Conservation (phyloP, 441 rosid genomes). For the Daphne laureola region DNA sequence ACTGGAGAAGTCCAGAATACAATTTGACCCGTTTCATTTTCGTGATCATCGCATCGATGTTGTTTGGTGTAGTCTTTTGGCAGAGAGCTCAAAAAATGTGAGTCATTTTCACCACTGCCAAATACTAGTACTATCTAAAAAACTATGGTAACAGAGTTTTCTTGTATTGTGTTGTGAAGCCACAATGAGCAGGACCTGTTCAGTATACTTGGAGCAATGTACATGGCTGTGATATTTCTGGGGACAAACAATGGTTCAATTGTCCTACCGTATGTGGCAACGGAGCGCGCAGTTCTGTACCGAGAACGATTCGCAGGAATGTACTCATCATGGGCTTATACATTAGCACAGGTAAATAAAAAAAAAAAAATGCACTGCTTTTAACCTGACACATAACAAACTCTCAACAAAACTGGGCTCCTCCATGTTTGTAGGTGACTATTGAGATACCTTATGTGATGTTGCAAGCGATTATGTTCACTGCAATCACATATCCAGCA, state of each 20-base stretch:
- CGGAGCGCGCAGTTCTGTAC: conserved; percentile 46
- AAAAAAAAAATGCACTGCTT: neutral
- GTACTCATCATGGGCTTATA: conserved; percentile 62
- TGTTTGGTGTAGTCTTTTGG: conserved; percentile 56
- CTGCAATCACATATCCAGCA: conserved; percentile 36
- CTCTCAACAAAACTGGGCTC: no score
- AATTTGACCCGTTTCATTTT: conserved; percentile 44
- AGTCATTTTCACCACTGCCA: conserved; percentile 9
- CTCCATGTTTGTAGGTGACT: conserved; percentile 23
- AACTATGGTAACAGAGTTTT: neutral
- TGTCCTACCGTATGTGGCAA: conserved; percentile 38
- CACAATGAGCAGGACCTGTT: conserved; percentile 52
- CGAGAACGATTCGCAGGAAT: conserved; percentile 68
- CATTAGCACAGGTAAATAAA: conserved; percentile 49
- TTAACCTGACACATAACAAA: neutral
- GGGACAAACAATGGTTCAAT: conserved; percentile 55
- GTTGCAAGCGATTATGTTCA: conserved; percentile 29
- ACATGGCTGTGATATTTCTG: conserved; percentile 30
- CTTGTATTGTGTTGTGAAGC: conserved; percentile 19
- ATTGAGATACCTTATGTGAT: conserved; percentile 44
- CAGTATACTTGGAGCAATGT: conserved; percentile 48
- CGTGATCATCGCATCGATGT: conserved; percentile 24
- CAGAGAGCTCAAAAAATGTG: conserved; percentile 48
- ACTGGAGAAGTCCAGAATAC: conserved; percentile 71
- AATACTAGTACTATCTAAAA: neutral